phyloP scores from a whole-genome alignment of 495 filamentous ascomycete species.

The Bacidia gigantensis region DNA sequence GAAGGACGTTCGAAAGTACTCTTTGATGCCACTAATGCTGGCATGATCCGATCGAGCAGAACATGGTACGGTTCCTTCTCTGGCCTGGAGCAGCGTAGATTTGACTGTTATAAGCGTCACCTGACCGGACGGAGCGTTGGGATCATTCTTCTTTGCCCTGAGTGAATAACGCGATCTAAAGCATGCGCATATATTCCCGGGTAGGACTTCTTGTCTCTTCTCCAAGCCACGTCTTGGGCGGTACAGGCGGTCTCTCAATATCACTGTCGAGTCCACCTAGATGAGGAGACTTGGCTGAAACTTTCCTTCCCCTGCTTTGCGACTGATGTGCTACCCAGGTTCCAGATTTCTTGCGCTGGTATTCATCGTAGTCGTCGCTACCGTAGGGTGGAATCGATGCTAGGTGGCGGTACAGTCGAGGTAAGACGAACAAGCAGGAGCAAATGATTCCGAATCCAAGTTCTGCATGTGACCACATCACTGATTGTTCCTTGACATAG shows the following conservation, averaged over 20 bases:
- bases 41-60: too few relatives aligned
- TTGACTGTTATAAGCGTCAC: too few relatives aligned
- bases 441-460: slow-evolving; percentile 4
- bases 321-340: not conserved
- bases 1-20: too few relatives aligned
- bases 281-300: too few relatives aligned
- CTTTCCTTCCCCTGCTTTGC: not conserved
- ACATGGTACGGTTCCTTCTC: too few relatives aligned
- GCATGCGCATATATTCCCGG: too few relatives aligned
- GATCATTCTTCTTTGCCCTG: too few relatives aligned
- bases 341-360: not conserved
- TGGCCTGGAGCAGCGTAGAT: too few relatives aligned
- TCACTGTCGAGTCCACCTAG: not conserved
- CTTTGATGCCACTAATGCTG: too few relatives aligned
- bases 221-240: not conserved
- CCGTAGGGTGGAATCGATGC: not conserved
- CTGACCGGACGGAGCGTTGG: too few relatives aligned
- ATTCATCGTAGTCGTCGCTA: slow-evolving; percentile 4
- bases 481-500: slow-evolving; percentile 2
- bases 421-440: slow-evolving; percentile 5
- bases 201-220: too few relatives aligned
- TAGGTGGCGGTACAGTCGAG: slow-evolving; percentile 3
- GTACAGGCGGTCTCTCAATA: not conserved
- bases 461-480: not conserved
- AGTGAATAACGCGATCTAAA: too few relatives aligned